Evolutionary conservation across 2,329 filamentous ascomycete species (phyloP).

Genomic region (Colletotrichum sp.): DNA sequence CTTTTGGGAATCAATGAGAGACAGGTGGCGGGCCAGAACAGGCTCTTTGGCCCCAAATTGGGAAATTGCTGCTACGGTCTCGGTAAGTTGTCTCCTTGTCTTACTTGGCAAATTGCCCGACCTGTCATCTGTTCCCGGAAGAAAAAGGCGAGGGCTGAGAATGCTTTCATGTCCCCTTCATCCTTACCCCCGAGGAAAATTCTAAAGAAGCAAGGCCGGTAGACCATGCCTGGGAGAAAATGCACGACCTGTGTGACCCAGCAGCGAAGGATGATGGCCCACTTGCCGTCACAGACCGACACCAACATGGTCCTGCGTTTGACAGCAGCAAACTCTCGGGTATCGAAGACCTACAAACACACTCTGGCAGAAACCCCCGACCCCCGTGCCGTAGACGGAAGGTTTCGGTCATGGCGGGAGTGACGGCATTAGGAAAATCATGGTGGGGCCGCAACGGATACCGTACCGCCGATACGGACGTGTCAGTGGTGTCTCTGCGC

Average conservation of each 20-base stretch:
- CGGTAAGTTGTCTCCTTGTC: slow-evolving; percentile 6
- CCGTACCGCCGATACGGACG: not conserved
- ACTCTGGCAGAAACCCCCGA: not conserved
- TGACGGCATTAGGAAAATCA: not conserved
- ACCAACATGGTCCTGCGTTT: not conserved
- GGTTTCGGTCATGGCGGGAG: not conserved
- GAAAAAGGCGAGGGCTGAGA: not conserved
- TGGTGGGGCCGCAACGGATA: not conserved
- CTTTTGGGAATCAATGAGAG: not conserved
- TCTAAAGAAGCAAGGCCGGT: not conserved
- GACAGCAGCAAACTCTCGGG: not conserved
- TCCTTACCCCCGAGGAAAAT: not conserved
- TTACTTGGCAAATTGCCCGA: not conserved
- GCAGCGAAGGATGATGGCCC: not conserved
- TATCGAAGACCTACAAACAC: not conserved
- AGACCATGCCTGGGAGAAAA: not conserved
- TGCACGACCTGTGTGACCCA: not conserved
- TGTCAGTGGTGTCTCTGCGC: not conserved
- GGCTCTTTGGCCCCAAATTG: not conserved
- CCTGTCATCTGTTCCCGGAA: slow-evolving; percentile 11
- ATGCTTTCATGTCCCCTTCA: not conserved
- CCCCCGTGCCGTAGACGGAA: not conserved
- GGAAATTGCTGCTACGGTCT: not conserved
- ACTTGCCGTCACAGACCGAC: not conserved
- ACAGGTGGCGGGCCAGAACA: not conserved